Base-by-base conservation (phyloP, 2,329 filamentous ascomycete species). In the Exophiala sp. region DNA sequence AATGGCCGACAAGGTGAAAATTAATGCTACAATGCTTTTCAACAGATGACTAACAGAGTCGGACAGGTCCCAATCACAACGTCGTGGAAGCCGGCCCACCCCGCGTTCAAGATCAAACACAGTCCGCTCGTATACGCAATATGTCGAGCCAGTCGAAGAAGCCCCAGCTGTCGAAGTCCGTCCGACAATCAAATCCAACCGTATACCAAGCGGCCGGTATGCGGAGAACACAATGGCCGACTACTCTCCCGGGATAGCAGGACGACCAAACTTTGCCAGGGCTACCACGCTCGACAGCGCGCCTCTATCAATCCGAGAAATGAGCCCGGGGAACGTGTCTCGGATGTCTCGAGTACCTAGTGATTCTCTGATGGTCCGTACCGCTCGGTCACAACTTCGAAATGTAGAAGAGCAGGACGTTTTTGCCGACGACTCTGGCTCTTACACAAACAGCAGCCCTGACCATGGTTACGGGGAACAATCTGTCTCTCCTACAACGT, bases 1-100 rank as follows among this genome's bases (percentile, higher is more conserved):
- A 86, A 55, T 86, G 83, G 83, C 82, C 83, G 52, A 76, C 73
- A 62, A 73, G 72, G 80, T 82, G 68, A 65, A 74, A 63, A 24
- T 60, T 66, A 53, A 40, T 58, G 9, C 56, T 61, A 19, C 38
- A 53, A 18, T 58, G 61, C 43, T 57, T 64, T 30, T 9, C 4
- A 14, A 4, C 4, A 19, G 5, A 13, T n/a, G 39, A 37, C 34
- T 45, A 34, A 42, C 43, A 35, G 2, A 7, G 14, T 35, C 18
- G 14, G 14, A 18, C 43, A 56, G 53, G 21, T 24, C 50, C 19
- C 43, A 53, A 19, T 34, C 46, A 35, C 50, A 48, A 21, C 37
- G 16, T 30, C 59, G 62, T 16, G 63, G 63, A 35, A 59, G 58
- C 46, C 73, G 70, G 43, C 75, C 73, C 39, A 65, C 67, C 24